Evolutionary conservation across 495 filamentous ascomycete species (phyloP).

Genomic region (Amniculicola lignicola): DNA sequence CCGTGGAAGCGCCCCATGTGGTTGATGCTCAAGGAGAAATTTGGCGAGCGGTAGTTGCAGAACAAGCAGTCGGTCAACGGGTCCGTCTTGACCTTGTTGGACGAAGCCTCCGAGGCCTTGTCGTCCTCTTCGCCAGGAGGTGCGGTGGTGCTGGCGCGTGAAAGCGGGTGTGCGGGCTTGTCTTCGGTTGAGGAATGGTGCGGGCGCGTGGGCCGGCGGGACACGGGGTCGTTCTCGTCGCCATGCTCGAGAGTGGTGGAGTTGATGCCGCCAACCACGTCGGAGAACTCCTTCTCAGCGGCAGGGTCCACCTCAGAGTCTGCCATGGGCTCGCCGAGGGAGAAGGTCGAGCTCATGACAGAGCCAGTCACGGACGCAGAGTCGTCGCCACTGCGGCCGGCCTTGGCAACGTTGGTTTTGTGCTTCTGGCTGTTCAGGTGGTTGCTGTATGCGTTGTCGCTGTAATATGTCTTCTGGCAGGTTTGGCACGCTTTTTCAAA

Average conservation of each 20-base stretch:
- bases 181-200: conserved; percentile 50
- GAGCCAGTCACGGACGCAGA: conserved; percentile 83
- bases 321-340: conserved; percentile 74
- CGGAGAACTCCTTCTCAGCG: conserved; percentile 70
- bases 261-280: conserved; percentile 75
- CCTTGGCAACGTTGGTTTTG: conserved; percentile 59
- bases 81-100: conserved; percentile 25
- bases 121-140: conserved; percentile 11
- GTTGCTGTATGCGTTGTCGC: conserved; percentile 91
- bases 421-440: conserved; percentile 92
- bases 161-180: conserved; percentile 45
- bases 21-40: conserved; percentile 64
- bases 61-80: conserved; percentile 75
- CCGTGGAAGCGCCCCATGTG: conserved; percentile 94
- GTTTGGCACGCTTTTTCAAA: conserved; percentile 79
- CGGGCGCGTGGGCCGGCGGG: conserved; percentile 54
- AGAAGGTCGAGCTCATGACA: conserved; percentile 86
- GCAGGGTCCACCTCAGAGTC: conserved; percentile 55
- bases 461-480: conserved; percentile 91
- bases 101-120: conserved; percentile 7
- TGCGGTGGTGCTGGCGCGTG: conserved; percentile 15
- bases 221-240: conserved; percentile 50
- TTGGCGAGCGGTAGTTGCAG: conserved; percentile 77
- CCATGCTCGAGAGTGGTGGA: conserved; percentile 66
- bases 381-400: conserved; percentile 48